These are phyloP conservation scores for Fusarium sp. DNA, from an alignment of 2,329 filamentous ascomycete genomes.

Conservation along the genomic window DNA sequence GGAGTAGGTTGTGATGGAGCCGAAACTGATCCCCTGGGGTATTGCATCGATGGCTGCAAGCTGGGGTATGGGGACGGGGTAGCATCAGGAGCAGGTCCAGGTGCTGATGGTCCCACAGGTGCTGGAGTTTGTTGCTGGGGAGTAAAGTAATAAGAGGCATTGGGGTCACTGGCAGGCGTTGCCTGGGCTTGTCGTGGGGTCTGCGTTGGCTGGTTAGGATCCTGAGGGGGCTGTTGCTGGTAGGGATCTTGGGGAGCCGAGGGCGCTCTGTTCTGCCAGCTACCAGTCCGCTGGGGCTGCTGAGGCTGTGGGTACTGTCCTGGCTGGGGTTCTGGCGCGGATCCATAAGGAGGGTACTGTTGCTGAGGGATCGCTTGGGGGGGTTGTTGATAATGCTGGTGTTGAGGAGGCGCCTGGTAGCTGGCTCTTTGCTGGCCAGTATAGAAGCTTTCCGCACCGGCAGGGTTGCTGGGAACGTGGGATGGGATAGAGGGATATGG, in stretches of 20 bases:
- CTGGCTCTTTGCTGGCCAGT: slow-evolving; percentile 68
- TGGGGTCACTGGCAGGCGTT: slow-evolving; percentile 58
- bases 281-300: slow-evolving; percentile 60
- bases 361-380: slow-evolving; percentile 46
- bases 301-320: slow-evolving; percentile 59
- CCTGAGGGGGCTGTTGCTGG: slow-evolving; percentile 41
- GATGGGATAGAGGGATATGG: slow-evolving; percentile 79
- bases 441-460: slow-evolving; percentile 83
- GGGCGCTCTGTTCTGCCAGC: slow-evolving; percentile 60
- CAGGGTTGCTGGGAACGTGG: slow-evolving; percentile 58
- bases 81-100: slow-evolving; percentile 54
- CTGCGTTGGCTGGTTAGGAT: slow-evolving; percentile 42
- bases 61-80: slow-evolving; percentile 63
- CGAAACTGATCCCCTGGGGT: slow-evolving; percentile 56
- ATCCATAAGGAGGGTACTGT: slow-evolving; percentile 57
- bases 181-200: slow-evolving; percentile 44
- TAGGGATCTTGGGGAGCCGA: slow-evolving; percentile 50
- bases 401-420: slow-evolving; percentile 62
- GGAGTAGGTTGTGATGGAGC: slow-evolving; percentile 47
- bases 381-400: slow-evolving; percentile 46
- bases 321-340: slow-evolving; percentile 52
- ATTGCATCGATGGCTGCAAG: slow-evolving; percentile 59
- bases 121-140: slow-evolving; percentile 48
- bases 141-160: slow-evolving; percentile 68
- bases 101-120: slow-evolving; percentile 51